phyloP scores from a whole-genome alignment of 2,329 filamentous ascomycete genomes.

The Colletotrichum liriopes region DNA sequence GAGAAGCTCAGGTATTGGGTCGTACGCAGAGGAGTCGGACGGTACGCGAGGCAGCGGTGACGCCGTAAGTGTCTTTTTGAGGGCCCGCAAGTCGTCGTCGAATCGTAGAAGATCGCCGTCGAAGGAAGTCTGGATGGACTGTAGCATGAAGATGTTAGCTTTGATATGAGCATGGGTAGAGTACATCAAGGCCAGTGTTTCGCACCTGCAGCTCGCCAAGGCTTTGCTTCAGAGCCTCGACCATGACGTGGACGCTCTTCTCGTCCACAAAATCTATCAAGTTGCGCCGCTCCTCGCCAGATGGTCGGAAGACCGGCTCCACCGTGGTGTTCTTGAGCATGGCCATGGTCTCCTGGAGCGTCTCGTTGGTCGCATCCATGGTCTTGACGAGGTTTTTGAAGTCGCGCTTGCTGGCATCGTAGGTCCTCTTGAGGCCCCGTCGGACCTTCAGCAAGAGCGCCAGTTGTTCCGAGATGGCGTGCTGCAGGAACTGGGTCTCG shows the following conservation, averaged over 20 bases:
- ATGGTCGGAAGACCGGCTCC: conserved; percentile 74
- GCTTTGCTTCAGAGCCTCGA: conserved; percentile 77
- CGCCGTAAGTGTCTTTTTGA: conserved; percentile 71
- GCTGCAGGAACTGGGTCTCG: conserved; percentile 77
- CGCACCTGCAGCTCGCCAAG: conserved; percentile 79
- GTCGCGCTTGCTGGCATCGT: conserved; percentile 71
- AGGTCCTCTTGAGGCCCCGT: conserved; percentile 67
- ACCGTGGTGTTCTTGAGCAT: conserved; percentile 76
- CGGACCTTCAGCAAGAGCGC: conserved; percentile 67
- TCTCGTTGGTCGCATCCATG: conserved; percentile 77
- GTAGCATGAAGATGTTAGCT: not conserved
- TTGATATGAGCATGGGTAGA: not conserved
- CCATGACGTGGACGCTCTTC: conserved; percentile 75
- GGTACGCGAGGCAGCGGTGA: conserved; percentile 53
- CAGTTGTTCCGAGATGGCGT: conserved; percentile 72
- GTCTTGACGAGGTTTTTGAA: conserved; percentile 74
- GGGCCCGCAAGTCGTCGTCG: conserved; percentile 79
- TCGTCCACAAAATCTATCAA: conserved; percentile 86
- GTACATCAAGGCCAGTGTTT: not conserved
- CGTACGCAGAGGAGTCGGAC: conserved; percentile 55
- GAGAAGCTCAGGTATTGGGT: conserved; percentile 69
- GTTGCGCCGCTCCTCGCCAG: conserved; percentile 71
- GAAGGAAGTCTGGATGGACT: conserved; percentile 79
- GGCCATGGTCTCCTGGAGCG: conserved; percentile 77
- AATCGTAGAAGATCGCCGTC: conserved; percentile 83